Conservation (phyloP, 2,329 filamentous ascomycete genomes). For the Botryotinia globosa region DNA sequence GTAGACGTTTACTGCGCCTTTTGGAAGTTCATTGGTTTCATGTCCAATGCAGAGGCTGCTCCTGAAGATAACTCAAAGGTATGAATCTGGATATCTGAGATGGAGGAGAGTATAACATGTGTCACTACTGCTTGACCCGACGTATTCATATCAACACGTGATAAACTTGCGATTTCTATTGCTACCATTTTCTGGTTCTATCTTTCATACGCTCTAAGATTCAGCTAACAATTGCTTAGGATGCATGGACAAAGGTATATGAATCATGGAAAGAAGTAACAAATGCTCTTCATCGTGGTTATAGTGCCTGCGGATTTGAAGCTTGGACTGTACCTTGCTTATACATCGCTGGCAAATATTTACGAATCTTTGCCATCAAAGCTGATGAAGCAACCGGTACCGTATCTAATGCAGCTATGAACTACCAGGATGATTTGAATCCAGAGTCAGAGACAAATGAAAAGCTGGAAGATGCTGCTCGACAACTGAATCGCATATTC, state of each 20-base stretch:
- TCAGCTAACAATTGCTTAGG: slow-evolving; percentile 2
- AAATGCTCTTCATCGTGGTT: slow-evolving; percentile 74
- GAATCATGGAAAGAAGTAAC: slow-evolving; percentile 85
- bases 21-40: slow-evolving; percentile 76
- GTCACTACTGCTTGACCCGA: neutral
- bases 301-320: slow-evolving; percentile 71
- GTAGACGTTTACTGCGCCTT: slow-evolving; percentile 78
- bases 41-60: slow-evolving; percentile 63
- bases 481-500: slow-evolving; percentile 89
- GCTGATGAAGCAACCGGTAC: slow-evolving; percentile 70
- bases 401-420: slow-evolving; percentile 44
- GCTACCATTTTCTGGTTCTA: neutral
- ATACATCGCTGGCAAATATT: slow-evolving; percentile 81
- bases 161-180: neutral
- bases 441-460: slow-evolving; percentile 74
- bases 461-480: slow-evolving; percentile 85
- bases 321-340: slow-evolving; percentile 92
- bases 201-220: neutral
- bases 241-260: slow-evolving; percentile 72
- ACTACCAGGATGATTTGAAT: slow-evolving; percentile 79
- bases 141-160: neutral
- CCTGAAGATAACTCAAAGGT: slow-evolving; percentile 35
- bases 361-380: slow-evolving; percentile 85
- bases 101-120: neutral
- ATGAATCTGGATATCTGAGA: neutral